Conservation (phyloP, 2,329 filamentous ascomycete species). For the Claviceps africana region DNA sequence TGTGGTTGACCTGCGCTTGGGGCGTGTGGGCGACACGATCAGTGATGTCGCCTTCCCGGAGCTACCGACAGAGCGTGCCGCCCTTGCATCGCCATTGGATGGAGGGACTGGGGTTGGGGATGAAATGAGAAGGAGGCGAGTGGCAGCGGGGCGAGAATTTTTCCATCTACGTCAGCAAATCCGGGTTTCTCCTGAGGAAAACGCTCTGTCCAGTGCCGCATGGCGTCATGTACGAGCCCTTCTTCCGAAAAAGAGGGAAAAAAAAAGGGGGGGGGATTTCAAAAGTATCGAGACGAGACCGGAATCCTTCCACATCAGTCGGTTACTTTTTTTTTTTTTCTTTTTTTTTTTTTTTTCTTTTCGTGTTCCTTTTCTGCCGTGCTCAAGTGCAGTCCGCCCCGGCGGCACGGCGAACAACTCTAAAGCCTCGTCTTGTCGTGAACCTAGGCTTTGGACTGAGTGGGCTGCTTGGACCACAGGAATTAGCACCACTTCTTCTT, state of each 20-base stretch:
- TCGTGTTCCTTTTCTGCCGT: too few species aligned
- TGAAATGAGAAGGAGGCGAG: not conserved
- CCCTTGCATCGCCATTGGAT: not conserved
- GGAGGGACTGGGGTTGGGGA: not conserved
- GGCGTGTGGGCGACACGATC: not conserved
- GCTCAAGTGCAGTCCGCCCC: too few species aligned
- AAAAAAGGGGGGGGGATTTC: too few species aligned
- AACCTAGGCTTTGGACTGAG: not conserved
- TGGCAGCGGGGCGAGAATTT: not conserved
- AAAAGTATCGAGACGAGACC: not conserved
- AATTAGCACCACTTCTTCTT: not conserved
- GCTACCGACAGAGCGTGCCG: not conserved
- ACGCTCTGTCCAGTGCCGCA: not conserved
- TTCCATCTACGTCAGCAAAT: not conserved
- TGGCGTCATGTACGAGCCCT: not conserved
- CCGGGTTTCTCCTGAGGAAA: not conserved
- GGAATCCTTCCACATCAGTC: not conserved
- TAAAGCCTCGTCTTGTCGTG: not conserved
- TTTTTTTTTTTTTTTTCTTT: not conserved
- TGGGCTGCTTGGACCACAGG: not conserved
- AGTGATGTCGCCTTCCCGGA: not conserved
- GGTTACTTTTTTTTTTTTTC: not conserved
- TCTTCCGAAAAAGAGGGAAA: not conserved
- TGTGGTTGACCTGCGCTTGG: not conserved
- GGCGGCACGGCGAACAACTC: too few species aligned